Conservation (phyloP, 202 grass and related monocot species). For the Brachypodium distachyon region DNA sequence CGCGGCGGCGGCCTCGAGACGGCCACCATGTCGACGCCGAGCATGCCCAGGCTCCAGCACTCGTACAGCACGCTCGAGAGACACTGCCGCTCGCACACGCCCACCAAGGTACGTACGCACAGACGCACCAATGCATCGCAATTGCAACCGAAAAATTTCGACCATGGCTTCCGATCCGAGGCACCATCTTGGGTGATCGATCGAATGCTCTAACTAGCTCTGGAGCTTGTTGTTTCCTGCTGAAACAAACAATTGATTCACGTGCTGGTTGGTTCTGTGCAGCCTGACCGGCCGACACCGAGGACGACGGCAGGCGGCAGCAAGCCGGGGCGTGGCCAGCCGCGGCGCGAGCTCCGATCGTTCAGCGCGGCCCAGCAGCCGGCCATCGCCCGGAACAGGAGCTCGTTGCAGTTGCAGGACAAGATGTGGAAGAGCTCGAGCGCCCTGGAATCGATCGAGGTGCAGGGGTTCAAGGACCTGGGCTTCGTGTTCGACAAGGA, state of each 20-base stretch:
- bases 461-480: slow-evolving; percentile 89
- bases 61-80: slow-evolving; percentile 31
- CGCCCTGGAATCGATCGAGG: slow-evolving; percentile 73
- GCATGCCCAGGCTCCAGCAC: slow-evolving; percentile 26
- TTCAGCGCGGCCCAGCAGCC: slow-evolving; percentile 17
- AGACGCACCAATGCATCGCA: not conserved
- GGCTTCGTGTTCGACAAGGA: slow-evolving; percentile 81
- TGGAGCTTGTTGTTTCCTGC: no score
- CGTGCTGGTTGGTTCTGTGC: not conserved
- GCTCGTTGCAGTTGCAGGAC: slow-evolving; percentile 26
- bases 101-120: slow-evolving; percentile 13
- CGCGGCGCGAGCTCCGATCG: slow-evolving; percentile 1
- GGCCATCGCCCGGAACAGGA: not conserved
- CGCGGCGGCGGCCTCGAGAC: not conserved
- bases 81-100: not conserved
- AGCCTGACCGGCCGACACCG: slow-evolving; percentile 12
- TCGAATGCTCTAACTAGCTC: not conserved
- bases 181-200: not conserved
- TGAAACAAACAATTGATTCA: no score
- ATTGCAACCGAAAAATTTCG: no score
- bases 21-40: not conserved
- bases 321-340: not conserved
- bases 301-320: not conserved
- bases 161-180: no score
- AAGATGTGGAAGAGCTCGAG: slow-evolving; percentile 60